A percentile compares a stretch with the other conserved stretches of the same genome.
These are phyloP conservation scores for Xylariaceae sp. DNA, from an alignment of 2,329 filamentous ascomycete species.

Conservation along the genomic window DNA sequence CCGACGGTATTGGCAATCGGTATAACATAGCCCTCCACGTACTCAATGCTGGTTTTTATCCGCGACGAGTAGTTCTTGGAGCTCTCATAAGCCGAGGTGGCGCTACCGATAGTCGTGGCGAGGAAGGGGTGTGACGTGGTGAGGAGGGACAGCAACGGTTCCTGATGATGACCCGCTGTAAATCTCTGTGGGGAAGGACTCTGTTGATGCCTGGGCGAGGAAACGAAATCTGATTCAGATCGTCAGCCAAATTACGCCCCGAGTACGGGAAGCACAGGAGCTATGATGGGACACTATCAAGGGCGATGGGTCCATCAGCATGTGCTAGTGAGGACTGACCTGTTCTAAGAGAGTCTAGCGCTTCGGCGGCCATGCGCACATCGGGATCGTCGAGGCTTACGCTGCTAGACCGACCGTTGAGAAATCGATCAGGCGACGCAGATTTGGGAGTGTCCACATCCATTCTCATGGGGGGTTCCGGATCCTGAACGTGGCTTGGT, in stretches of 20 bases:
- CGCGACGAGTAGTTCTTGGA: slow-evolving; percentile 88
- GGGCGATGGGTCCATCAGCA: neutral
- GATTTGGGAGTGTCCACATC: slow-evolving; percentile 38
- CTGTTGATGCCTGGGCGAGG: slow-evolving; percentile 50
- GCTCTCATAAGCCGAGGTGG: slow-evolving; percentile 76
- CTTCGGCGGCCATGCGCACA: slow-evolving; percentile 67
- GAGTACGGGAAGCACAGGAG: neutral
- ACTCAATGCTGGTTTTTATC: slow-evolving; percentile 84
- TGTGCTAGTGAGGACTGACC: slow-evolving; percentile 44
- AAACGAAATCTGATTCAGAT: slow-evolving; percentile 65
- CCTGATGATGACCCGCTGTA: slow-evolving; percentile 49
- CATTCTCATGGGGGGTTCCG: slow-evolving; percentile 43
- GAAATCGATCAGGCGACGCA: slow-evolving; percentile 42
- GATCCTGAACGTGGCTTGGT: slow-evolving; percentile 38
- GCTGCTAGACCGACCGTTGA: slow-evolving; percentile 42
- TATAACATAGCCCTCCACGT: slow-evolving; percentile 81
- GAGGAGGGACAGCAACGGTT: slow-evolving; percentile 79
- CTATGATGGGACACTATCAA: neutral
- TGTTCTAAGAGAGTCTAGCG: slow-evolving; percentile 66
- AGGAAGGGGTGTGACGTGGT: slow-evolving; percentile 85
- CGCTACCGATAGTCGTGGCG: slow-evolving; percentile 77
- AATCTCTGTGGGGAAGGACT: slow-evolving; percentile 37
- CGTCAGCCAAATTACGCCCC: too few species aligned
- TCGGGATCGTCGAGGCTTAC: slow-evolving; percentile 61
- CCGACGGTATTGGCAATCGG: slow-evolving; percentile 84